These are phyloP conservation scores for Enterospora canceri DNA, from an alignment of 371 early-diverging fungal genomes.

Conservation along the genomic window DNA sequence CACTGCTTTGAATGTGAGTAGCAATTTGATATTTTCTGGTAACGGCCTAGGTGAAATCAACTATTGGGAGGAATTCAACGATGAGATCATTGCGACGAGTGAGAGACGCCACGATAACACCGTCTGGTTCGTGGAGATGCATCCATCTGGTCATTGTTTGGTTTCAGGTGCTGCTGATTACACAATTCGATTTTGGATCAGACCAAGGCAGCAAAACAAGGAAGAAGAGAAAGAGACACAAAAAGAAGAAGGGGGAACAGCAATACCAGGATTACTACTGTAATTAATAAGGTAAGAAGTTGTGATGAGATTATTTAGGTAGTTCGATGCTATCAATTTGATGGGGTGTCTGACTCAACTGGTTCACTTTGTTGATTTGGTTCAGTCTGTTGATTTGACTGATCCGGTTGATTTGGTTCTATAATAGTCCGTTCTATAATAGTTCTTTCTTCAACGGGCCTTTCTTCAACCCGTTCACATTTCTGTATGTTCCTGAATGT, in stretches of 20 bases:
- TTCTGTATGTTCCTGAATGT: too few relatives aligned
- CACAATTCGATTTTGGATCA: conserved; percentile 89
- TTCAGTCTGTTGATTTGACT: neutral
- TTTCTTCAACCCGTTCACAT: too few relatives aligned
- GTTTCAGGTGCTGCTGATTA: conserved; percentile 90
- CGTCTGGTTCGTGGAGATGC: conserved; percentile 95
- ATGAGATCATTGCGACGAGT: conserved; percentile 62
- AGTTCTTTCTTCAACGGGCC: too few relatives aligned
- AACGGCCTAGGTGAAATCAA: conserved; percentile 78
- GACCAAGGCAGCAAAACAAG: conserved; percentile 68
- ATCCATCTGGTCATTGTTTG: conserved; percentile 89
- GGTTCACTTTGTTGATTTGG: neutral
- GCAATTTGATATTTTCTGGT: conserved; percentile 76
- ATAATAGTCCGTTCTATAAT: neutral
- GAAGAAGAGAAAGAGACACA: neutral
- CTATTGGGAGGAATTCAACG: conserved; percentile 69
- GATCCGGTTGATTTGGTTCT: neutral
- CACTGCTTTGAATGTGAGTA: conserved; percentile 68
- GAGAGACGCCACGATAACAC: conserved; percentile 79
- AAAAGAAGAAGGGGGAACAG: neutral
- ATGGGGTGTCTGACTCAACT: neutral
- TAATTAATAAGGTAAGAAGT: neutral
- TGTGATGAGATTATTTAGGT: neutral
- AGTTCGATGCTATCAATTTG: neutral
- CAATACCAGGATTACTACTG: neutral